Percentiles rank a stretch among this genome's conserved stretches.
These are phyloP conservation scores for Fusarium dlaminii DNA, from an alignment of 2,329 filamentous ascomycete genomes.

Conservation along the genomic window DNA sequence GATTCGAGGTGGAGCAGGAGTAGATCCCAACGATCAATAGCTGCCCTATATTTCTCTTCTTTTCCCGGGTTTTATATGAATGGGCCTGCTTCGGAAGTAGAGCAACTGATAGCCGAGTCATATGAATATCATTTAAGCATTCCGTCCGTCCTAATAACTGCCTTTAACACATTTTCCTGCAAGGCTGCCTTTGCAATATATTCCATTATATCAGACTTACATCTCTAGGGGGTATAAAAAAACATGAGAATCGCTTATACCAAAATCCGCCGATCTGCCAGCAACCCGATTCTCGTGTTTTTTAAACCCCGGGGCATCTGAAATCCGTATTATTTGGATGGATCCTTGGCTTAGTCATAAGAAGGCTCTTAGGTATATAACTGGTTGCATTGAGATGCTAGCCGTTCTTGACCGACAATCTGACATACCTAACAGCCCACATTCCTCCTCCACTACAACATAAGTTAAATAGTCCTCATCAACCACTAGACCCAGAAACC, in stretches of 20 bases:
- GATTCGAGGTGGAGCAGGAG: not conserved
- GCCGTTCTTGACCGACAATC: not conserved
- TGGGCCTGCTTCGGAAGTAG: no score
- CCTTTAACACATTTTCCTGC: accelerated
- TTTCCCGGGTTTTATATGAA: accelerated
- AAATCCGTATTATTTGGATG: no score
- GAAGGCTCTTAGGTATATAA: not conserved
- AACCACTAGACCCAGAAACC: not conserved
- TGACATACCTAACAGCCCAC: not conserved
- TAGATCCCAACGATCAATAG: not conserved
- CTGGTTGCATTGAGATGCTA: not conserved
- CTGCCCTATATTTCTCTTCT: not conserved
- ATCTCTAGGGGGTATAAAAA: no score
- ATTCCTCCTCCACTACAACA: not conserved
- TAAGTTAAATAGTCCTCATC: not conserved
- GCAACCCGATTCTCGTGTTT: no score
- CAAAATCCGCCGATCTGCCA: no score
- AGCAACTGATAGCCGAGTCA: not conserved
- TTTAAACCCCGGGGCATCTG: no score
- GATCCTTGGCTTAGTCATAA: not conserved
- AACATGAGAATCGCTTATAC: no score
- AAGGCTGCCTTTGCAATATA: accelerated
- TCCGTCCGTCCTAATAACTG: accelerated
- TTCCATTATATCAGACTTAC: accelerated
- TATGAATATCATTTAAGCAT: not conserved